phyloP scores from a whole-genome alignment of 169 alveolate genomes.

The Theileria sp. region DNA sequence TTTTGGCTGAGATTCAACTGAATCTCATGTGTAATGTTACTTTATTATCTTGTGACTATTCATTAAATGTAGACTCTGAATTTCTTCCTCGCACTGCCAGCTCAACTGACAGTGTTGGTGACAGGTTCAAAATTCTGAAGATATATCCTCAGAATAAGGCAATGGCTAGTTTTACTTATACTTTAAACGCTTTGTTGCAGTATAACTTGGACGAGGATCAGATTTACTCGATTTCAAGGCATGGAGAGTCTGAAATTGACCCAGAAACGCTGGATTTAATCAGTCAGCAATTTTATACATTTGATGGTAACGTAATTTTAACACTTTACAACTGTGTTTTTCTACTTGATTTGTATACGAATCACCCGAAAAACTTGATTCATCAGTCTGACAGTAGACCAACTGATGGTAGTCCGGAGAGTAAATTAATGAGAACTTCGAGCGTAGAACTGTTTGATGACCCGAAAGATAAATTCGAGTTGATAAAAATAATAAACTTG shows the following conservation, averaged over 20 bases:
- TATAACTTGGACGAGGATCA: slow-evolving; percentile 3
- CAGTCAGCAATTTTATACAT: background rate
- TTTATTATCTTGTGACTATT: background rate
- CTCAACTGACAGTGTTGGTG: background rate
- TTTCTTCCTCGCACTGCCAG: background rate
- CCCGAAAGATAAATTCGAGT: background rate
- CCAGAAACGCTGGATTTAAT: background rate
- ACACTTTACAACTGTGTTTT: background rate
- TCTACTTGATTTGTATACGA: background rate
- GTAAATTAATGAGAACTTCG: background rate
- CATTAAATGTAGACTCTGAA: background rate
- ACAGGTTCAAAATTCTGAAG: background rate
- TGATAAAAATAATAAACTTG: slow-evolving; percentile 6
- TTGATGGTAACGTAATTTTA: background rate
- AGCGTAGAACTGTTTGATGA: slow-evolving; percentile 8
- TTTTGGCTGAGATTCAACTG: background rate
- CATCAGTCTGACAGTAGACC: background rate
- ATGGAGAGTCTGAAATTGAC: background rate
- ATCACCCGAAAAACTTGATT: background rate
- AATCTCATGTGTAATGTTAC: background rate
- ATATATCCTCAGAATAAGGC: slow-evolving; percentile 11
- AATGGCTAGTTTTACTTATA: background rate
- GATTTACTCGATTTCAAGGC: background rate
- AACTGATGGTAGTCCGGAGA: background rate
- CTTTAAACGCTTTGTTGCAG: slow-evolving; percentile 2